These are phyloP conservation scores for Lachancea thermotolerans DNA, from an alignment of 805 yeast species.

Conservation along the genomic window DNA sequence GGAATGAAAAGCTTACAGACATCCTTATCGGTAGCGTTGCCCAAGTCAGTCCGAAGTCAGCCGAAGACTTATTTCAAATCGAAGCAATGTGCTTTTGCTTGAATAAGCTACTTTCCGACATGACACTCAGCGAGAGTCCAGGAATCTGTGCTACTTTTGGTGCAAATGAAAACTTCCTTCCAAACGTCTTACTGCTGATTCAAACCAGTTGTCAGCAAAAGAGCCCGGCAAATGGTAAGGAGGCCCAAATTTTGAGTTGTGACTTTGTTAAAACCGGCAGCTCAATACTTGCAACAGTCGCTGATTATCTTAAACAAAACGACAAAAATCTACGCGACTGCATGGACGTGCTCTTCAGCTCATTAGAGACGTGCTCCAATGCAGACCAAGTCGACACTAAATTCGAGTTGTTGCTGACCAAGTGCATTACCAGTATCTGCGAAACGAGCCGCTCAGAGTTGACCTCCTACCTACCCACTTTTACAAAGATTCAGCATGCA, in stretches of 20 bases:
- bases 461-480: conserved; percentile 19
- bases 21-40: conserved; percentile 26
- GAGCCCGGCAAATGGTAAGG: conserved; percentile 10
- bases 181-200: conserved; percentile 21
- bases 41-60: conserved; percentile 9
- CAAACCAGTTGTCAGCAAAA: conserved; percentile 21
- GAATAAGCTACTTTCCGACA: conserved; percentile 22
- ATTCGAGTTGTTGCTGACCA: conserved; percentile 24
- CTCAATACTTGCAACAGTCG: conserved; percentile 22
- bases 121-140: conserved; percentile 25
- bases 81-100: conserved; percentile 30
- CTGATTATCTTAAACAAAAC: conserved; percentile 25
- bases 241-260: conserved; percentile 17
- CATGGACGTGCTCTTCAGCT: conserved; percentile 25
- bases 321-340: conserved; percentile 17
- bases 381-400: conserved; percentile 14
- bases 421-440: conserved; percentile 25
- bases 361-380: conserved; percentile 20
- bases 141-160: conserved; percentile 25
- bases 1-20: conserved; percentile 33
- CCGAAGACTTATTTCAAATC: conserved; percentile 22
- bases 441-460: conserved; percentile 26
- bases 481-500: conserved; percentile 30
- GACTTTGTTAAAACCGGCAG: conserved; percentile 29
- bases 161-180: conserved; percentile 16